phyloP scores from a whole-genome alignment of 495 filamentous ascomycete genomes.

The Podospora anserina region DNA sequence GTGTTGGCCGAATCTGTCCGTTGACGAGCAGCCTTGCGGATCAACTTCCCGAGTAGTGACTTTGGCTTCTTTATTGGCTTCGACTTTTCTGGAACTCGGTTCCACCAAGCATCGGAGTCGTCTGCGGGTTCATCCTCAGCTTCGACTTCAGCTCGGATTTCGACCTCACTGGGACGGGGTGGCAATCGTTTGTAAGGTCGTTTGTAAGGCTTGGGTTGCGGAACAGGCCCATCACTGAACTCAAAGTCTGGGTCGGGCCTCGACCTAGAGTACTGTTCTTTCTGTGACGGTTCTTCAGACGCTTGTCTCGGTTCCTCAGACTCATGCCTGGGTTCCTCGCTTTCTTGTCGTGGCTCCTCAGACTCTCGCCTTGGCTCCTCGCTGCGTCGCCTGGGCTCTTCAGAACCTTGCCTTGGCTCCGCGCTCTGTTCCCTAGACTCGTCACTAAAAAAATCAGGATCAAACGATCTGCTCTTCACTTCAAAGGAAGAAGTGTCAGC shows the following conservation, averaged over 20 bases:
- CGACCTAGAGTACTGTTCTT: not conserved
- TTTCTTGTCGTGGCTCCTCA: not conserved
- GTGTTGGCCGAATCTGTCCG: slow-evolving; percentile 10
- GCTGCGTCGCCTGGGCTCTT: not conserved
- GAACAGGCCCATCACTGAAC: not conserved
- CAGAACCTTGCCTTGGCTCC: not conserved
- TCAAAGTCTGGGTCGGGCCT: not conserved
- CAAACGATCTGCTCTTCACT: not conserved
- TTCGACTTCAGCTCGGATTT: not conserved
- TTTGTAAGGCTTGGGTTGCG: not conserved
- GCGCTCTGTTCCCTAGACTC: not conserved
- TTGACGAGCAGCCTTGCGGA: slow-evolving; percentile 24
- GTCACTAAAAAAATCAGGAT: not conserved
- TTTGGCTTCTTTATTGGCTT: slow-evolving; percentile 1
- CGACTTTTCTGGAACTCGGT: not conserved
- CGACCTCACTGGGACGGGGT: not conserved
- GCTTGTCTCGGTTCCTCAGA: not conserved
- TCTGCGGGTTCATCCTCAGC: not conserved
- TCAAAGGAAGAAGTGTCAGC: not conserved
- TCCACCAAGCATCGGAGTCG: slow-evolving; percentile 6
- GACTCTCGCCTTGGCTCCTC: not conserved
- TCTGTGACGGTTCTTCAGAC: not conserved
- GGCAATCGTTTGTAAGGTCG: not conserved
- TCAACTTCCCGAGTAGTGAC: slow-evolving; percentile 16
- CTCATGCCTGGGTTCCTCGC: not conserved